Evolutionary conservation across 2,329 filamentous ascomycete species (phyloP).

Genomic region (Botrytis fabae): DNA sequence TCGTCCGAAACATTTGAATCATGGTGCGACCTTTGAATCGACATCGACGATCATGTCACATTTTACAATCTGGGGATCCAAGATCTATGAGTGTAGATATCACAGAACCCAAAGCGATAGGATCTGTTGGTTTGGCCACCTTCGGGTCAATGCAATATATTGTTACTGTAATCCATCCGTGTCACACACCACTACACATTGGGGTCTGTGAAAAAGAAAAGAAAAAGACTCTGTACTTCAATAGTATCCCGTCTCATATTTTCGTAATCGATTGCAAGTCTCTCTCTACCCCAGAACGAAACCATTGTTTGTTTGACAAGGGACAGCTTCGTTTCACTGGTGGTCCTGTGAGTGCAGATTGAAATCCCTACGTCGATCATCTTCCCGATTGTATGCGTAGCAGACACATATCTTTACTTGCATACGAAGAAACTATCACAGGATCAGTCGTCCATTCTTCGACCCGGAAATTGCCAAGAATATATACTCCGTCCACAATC

Average conservation of each 20-base stretch:
- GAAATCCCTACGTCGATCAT: neutral
- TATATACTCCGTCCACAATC: neutral
- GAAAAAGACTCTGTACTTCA: neutral
- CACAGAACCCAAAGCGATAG: neutral
- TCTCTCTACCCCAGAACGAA: neutral
- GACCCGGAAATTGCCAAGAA: neutral
- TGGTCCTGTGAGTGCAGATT: neutral
- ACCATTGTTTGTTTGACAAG: neutral
- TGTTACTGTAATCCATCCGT: neutral
- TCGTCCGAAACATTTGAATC: constrained; percentile 10
- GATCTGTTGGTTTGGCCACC: neutral
- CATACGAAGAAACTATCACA: neutral
- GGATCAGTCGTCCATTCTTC: neutral
- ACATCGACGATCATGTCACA: constrained; percentile 19
- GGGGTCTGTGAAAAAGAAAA: neutral
- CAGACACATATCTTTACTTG: neutral
- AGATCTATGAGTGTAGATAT: constrained; percentile 2
- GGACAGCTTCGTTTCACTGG: neutral
- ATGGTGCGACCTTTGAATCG: neutral
- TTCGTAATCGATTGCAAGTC: too few relatives aligned
- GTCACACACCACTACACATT: neutral
- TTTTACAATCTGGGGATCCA: constrained; percentile 1
- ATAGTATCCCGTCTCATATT: neutral
- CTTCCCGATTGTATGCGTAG: neutral
- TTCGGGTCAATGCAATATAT: neutral